These are phyloP conservation scores for Debaryomyces maramus DNA, from an alignment of 805 yeast species.

Conservation along the genomic window DNA sequence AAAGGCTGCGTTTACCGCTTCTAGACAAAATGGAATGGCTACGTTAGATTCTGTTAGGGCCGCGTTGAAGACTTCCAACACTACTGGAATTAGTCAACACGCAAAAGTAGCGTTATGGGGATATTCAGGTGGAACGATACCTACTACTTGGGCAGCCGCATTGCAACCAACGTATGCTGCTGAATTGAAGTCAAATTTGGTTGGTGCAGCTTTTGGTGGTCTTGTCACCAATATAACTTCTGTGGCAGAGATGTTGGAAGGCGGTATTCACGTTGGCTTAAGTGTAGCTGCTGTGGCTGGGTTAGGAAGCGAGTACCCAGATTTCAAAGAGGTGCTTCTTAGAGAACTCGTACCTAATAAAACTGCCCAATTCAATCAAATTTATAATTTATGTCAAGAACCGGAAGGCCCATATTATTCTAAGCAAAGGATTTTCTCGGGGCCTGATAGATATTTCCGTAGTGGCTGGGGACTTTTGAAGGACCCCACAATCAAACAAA, in stretches of 20 bases:
- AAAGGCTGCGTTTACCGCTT: conserved; percentile 19
- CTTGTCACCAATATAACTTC: conserved; percentile 22
- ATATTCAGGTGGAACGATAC: conserved; percentile 30
- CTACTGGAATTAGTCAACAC: conserved; percentile 14
- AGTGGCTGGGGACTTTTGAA: conserved; percentile 8
- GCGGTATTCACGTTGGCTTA: conserved; percentile 19
- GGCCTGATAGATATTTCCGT: conserved; percentile 8
- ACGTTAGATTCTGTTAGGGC: conserved; percentile 20
- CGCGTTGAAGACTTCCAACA: conserved; percentile 10
- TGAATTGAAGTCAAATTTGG: conserved; percentile 15
- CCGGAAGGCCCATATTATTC: neutral
- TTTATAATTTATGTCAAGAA: neutral
- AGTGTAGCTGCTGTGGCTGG: conserved; percentile 19
- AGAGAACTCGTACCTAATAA: conserved; percentile 1
- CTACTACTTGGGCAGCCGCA: conserved; percentile 28
- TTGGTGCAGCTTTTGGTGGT: conserved; percentile 31
- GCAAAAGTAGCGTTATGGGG: conserved; percentile 24
- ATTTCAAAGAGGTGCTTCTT: conserved; percentile 9
- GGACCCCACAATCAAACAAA: conserved; percentile 3
- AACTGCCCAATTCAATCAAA: neutral
- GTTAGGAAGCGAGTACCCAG: conserved; percentile 23
- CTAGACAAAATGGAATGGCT: conserved; percentile 19
- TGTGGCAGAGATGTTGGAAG: conserved; percentile 17
- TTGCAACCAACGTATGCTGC: conserved; percentile 29
- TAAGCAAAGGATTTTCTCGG: conserved; percentile 6